Conservation (phyloP, 2,329 filamentous ascomycete genomes). For the Dactylella cylindrospora region DNA sequence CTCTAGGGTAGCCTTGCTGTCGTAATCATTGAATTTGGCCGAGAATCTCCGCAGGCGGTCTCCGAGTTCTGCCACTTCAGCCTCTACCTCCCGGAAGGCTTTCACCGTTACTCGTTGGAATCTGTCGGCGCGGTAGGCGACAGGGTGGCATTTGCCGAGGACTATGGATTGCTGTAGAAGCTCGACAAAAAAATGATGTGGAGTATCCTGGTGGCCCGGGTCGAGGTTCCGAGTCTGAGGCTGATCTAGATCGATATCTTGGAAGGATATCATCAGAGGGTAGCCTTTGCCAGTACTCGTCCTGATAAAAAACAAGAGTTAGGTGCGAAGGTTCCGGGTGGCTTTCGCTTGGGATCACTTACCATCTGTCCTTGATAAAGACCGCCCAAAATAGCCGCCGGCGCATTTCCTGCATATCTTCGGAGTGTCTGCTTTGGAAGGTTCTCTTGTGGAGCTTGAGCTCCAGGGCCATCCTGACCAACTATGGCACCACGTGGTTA, state of each 20-base stretch:
- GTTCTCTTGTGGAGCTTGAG: slow-evolving; percentile 44
- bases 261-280: slow-evolving; percentile 46
- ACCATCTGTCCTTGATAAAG: slow-evolving; percentile 47
- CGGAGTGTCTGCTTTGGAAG: slow-evolving; percentile 32
- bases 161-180: slow-evolving; percentile 45
- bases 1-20: slow-evolving; percentile 42
- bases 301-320: slow-evolving; percentile 13
- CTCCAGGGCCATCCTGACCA: slow-evolving; percentile 47
- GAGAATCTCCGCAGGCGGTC: slow-evolving; percentile 30
- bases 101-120: slow-evolving; percentile 38
- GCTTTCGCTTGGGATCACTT: neutral
- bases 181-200: slow-evolving; percentile 46
- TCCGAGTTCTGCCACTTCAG: slow-evolving; percentile 29
- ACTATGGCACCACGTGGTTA: slow-evolving; percentile 11
- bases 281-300: slow-evolving; percentile 48
- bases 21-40: slow-evolving; percentile 25
- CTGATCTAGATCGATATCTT: slow-evolving; percentile 45
- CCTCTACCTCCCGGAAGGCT: slow-evolving; percentile 45
- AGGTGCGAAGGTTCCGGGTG: neutral
- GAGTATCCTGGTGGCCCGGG: slow-evolving; percentile 18
- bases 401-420: slow-evolving; percentile 45
- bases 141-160: slow-evolving; percentile 44
- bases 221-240: slow-evolving; percentile 45
- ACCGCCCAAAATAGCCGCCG: slow-evolving; percentile 47
- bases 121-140: slow-evolving; percentile 46